A percentile compares a stretch with the other conserved stretches of the same genome.
These are phyloP conservation scores for Flaveria brownii DNA, from an alignment of 129 eudicot genomes.

Conservation along the genomic window DNA sequence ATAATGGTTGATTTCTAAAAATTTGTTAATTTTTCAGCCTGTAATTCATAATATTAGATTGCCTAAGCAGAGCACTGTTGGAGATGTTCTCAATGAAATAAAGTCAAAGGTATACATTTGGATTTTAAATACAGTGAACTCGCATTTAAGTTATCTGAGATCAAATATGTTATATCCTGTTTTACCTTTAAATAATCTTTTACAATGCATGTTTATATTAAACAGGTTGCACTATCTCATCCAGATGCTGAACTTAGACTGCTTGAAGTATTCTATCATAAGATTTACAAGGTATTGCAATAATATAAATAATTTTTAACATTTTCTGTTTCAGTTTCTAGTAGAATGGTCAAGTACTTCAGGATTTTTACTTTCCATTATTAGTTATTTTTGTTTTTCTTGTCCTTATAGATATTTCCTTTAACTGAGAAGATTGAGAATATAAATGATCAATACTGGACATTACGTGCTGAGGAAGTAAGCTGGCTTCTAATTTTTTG, in stretches of 20 bases:
- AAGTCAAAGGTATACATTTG: constrained; percentile 65
- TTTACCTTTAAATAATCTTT: not conserved
- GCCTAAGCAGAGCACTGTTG: constrained; percentile 96
- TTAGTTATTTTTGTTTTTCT: not conserved
- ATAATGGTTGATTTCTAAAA: constrained; percentile 13
- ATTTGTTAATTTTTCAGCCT: constrained; percentile 47
- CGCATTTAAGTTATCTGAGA: not conserved
- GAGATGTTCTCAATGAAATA: constrained; percentile 83
- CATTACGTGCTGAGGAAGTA: constrained; percentile 48
- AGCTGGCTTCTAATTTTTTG: constrained; percentile 22
- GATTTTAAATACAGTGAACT: constrained; percentile 7
- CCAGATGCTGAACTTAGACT: constrained; percentile 88
- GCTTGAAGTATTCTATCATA: constrained; percentile 98
- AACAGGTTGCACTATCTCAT: constrained; percentile 84
- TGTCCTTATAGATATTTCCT: constrained; percentile 75
- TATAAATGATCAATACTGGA: constrained; percentile 54
- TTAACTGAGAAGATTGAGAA: constrained; percentile 48
- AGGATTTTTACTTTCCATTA: not conserved
- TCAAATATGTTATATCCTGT: not conserved
- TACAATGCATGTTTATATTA: constrained; percentile 3
- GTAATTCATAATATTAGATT: constrained; percentile 75
- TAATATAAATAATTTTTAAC: not conserved
- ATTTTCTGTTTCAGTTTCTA: not conserved
- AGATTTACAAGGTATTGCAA: constrained; percentile 82
- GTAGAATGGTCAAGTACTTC: constrained; percentile 13